These are phyloP conservation scores for Fallopia convolvulus DNA, from an alignment of 148 eudicot genomes.

Conservation along the genomic window DNA sequence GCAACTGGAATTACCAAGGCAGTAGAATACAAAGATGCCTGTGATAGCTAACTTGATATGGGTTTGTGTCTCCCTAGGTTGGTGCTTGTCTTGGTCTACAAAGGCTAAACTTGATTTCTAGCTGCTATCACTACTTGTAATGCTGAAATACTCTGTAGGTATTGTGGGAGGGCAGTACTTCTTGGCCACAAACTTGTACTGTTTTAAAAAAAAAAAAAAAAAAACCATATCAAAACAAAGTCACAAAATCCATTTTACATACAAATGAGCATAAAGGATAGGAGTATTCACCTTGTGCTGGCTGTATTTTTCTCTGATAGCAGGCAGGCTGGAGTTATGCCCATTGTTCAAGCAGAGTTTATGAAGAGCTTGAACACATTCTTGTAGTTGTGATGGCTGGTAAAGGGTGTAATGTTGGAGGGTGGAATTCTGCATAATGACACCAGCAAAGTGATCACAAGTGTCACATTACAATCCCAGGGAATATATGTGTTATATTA, in stretches of 20 bases:
- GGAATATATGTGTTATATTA: not conserved
- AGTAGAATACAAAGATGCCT: slow-evolving; percentile 2
- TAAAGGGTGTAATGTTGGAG: slow-evolving; percentile 77
- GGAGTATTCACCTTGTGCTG: slow-evolving; percentile 64
- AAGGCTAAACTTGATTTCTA: not conserved
- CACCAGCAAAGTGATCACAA: not conserved
- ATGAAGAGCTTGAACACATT: slow-evolving; percentile 70
- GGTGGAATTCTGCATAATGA: slow-evolving; percentile 53
- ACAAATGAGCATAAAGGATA: not conserved
- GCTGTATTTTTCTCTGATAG: slow-evolving; percentile 85
- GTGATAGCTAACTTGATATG: not conserved
- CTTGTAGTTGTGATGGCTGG: slow-evolving; percentile 59
- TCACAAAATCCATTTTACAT: slow-evolving; percentile 15
- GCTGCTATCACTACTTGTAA: slow-evolving; percentile 20
- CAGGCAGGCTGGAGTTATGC: slow-evolving; percentile 60
- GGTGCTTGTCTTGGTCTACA: not conserved
- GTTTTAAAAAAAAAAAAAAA: slow-evolving; percentile 10
- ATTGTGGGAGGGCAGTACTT: slow-evolving; percentile 74
- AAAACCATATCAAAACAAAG: not conserved
- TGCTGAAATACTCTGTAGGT: slow-evolving; percentile 62
- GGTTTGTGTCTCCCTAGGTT: not conserved
- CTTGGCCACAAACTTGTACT: slow-evolving; percentile 92
- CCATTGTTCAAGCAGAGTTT: slow-evolving; percentile 46
- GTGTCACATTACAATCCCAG: not conserved
- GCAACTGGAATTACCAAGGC: slow-evolving; percentile 1